phyloP scores from a whole-genome alignment of 2,329 filamentous ascomycete genomes.

The Epicoccum nigrum region DNA sequence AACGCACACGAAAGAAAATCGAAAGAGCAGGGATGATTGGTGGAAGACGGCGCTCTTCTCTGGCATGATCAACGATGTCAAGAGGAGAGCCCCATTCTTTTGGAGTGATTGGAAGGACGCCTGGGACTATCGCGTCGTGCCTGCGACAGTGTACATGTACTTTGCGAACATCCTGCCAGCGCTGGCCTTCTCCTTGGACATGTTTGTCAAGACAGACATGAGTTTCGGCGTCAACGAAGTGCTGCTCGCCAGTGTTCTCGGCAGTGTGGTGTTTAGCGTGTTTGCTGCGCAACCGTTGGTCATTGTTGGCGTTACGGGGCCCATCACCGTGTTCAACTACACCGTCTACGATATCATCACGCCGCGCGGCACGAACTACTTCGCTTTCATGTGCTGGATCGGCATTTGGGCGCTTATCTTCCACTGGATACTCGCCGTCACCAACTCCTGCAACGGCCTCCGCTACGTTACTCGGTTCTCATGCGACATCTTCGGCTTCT shows the following conservation, averaged over 20 bases:
- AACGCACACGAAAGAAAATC: constrained; percentile 19
- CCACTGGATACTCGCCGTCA: constrained; percentile 82
- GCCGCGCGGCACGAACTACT: constrained; percentile 77
- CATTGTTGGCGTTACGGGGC: constrained; percentile 89
- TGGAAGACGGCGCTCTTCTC: constrained; percentile 77
- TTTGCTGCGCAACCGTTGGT: constrained; percentile 84
- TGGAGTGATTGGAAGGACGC: constrained; percentile 83
- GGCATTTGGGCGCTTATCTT: constrained; percentile 86
- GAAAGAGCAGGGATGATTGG: constrained; percentile 57
- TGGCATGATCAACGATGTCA: constrained; percentile 80
- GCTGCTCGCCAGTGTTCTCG: constrained; percentile 82
- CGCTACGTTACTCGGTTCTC: constrained; percentile 89
- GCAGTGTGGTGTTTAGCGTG: constrained; percentile 78
- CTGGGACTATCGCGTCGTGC: constrained; percentile 88
- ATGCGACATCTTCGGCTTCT: constrained; percentile 93
- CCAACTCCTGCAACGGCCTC: constrained; percentile 87
- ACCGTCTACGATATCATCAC: constrained; percentile 89
- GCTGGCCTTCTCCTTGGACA: constrained; percentile 87
- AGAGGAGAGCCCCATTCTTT: constrained; percentile 77
- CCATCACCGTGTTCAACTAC: constrained; percentile 93
- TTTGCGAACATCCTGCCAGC: constrained; percentile 92
- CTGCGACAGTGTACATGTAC: constrained; percentile 90
- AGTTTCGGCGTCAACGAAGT: constrained; percentile 92
- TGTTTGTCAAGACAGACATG: constrained; percentile 86
- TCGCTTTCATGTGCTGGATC: constrained; percentile 92